Evolutionary conservation across 1,284 basidiomycete species (phyloP).

Genomic region (Wallemia ichthyophaga): DNA sequence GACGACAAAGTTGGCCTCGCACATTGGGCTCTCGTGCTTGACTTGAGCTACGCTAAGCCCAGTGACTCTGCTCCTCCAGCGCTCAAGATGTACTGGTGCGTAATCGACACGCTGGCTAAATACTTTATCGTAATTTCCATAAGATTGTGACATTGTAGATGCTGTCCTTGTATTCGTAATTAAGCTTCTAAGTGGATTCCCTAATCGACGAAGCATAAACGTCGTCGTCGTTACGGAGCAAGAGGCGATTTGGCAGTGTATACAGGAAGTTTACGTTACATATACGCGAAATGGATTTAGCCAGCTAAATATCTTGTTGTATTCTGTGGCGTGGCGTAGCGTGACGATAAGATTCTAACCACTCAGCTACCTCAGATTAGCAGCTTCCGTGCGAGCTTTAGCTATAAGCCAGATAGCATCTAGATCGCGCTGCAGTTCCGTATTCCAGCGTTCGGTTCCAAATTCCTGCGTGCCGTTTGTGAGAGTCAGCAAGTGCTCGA

Average conservation of each 20-base stretch:
- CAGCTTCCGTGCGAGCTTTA: background rate
- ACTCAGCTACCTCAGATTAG: no score
- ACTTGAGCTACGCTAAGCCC: background rate
- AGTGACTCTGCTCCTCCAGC: slow-evolving; percentile 1
- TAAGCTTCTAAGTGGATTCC: background rate
- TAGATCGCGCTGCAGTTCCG: background rate
- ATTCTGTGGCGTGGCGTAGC: no score
- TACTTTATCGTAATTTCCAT: background rate
- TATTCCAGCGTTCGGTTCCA: background rate
- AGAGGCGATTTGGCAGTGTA: background rate
- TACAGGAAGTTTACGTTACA: no score
- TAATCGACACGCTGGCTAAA: background rate
- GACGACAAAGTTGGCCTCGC: slow-evolving; percentile 77
- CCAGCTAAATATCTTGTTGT: no score
- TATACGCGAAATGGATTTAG: no score
- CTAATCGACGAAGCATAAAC: background rate
- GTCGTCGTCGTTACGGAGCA: background rate
- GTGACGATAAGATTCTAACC: no score
- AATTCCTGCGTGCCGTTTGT: background rate
- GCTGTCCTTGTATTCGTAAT: background rate
- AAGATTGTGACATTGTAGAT: background rate
- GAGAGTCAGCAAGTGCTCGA: slow-evolving; percentile 31
- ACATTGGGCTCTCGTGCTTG: slow-evolving; percentile 23
- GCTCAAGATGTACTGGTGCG: background rate
- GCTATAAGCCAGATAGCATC: background rate